A percentile compares a stretch with the other conserved stretches of the same genome.
These are phyloP conservation scores for Cytospora leucostoma DNA, from an alignment of 2,329 filamentous ascomycete species.

Conservation along the genomic window DNA sequence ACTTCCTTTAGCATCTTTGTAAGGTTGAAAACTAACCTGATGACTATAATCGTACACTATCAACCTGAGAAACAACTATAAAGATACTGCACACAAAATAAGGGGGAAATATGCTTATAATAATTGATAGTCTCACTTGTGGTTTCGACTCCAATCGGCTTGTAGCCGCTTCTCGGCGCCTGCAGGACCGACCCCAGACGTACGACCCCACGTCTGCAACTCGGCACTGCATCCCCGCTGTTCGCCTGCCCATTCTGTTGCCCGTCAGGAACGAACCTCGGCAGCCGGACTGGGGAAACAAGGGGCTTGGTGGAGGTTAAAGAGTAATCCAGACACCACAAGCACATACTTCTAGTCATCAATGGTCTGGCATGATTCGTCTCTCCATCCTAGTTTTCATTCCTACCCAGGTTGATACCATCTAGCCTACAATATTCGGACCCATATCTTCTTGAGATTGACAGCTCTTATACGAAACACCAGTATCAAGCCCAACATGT, in stretches of 20 bases:
- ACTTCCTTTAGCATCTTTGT: no score
- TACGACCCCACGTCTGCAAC: not conserved
- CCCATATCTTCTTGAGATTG: not conserved
- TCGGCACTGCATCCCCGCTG: not conserved
- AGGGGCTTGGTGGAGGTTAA: not conserved
- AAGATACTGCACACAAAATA: no score
- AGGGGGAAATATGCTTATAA: no score
- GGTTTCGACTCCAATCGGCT: no score
- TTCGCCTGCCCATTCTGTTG: not conserved
- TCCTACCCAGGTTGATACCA: not conserved
- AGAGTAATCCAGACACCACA: not conserved
- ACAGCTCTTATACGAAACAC: not conserved
- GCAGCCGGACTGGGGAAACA: not conserved
- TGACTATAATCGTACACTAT: no score
- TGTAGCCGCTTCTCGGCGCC: no score
- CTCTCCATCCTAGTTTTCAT: not conserved
- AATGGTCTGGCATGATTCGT: not conserved
- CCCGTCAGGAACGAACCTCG: not conserved
- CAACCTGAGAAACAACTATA: no score
- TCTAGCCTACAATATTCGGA: not conserved
- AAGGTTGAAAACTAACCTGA: no score
- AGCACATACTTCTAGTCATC: not conserved
- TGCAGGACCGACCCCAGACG: not conserved
- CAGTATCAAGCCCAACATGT: slow-evolving; percentile 28
- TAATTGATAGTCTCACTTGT: no score